phyloP scores from a whole-genome alignment of 2,329 filamentous ascomycete genomes.

The Pseudofabraea citricarpa region DNA sequence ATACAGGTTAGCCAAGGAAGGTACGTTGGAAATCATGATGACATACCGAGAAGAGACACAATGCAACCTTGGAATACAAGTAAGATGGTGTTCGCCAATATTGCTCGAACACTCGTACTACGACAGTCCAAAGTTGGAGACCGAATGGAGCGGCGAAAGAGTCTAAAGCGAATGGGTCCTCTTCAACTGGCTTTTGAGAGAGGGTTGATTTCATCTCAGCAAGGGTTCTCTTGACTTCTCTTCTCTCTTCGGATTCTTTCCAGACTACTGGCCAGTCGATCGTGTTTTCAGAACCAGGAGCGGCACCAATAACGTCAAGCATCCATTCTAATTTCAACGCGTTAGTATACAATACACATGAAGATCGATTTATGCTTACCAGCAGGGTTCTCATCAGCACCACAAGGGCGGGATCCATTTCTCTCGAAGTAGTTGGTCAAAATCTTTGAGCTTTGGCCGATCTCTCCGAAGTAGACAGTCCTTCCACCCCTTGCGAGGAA shows the following conservation, averaged over 20 bases:
- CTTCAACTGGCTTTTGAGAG: constrained; percentile 15
- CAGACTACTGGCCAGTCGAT: constrained; percentile 62
- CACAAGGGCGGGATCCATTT: constrained; percentile 62
- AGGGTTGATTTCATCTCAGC: constrained; percentile 45
- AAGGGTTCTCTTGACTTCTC: constrained; percentile 39
- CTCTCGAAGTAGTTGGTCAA: constrained; percentile 74
- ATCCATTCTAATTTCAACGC: too few relatives aligned
- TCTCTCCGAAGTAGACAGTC: constrained; percentile 78
- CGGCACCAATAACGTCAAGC: constrained; percentile 51
- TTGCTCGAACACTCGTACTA: constrained; percentile 55
- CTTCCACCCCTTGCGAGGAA: constrained; percentile 72
- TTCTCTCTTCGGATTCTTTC: constrained; percentile 46
- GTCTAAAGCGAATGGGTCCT: constrained; percentile 29
- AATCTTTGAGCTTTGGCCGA: constrained; percentile 64
- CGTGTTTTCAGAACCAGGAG: constrained; percentile 55
- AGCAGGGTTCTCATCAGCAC: constrained; percentile 68
- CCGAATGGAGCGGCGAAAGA: constrained; percentile 60
- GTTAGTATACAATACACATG: too few relatives aligned
- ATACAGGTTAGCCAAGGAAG: too few relatives aligned
- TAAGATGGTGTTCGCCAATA: constrained; percentile 67
- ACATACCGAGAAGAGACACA: too few relatives aligned
- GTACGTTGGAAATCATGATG: too few relatives aligned
- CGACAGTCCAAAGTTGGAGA: constrained; percentile 50
- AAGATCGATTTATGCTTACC: too few relatives aligned
- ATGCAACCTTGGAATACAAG: constrained; percentile 27